These are phyloP conservation scores for Serendipita sp. DNA, from an alignment of 768 basidiomycete species.

Conservation along the genomic window DNA sequence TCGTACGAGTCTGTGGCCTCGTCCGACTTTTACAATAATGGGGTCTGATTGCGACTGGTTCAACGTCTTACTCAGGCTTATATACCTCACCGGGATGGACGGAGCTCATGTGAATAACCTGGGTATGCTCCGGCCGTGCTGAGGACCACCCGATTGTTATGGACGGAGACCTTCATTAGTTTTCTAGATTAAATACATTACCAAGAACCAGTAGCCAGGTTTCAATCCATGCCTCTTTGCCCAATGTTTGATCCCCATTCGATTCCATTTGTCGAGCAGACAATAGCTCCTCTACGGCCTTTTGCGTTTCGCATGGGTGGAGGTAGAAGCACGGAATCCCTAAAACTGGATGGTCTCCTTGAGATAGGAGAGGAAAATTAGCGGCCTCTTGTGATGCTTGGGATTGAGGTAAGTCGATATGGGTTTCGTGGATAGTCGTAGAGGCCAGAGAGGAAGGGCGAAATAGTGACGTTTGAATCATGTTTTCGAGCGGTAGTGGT, in stretches of 20 bases:
- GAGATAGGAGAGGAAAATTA: constrained; percentile 63
- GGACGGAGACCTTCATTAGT: constrained; percentile 8
- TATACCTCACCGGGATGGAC: background rate
- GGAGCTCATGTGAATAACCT: constrained; percentile 6
- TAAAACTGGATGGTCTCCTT: constrained; percentile 72
- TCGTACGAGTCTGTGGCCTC: background rate
- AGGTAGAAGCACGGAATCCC: constrained; percentile 69
- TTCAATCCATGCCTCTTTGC: constrained; percentile 23
- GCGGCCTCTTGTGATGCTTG: constrained; percentile 35
- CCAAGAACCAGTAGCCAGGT: constrained; percentile 67
- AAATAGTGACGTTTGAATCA: constrained; percentile 46
- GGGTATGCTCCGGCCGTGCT: background rate
- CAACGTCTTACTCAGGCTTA: background rate
- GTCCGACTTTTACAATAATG: background rate
- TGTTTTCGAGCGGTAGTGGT: constrained; percentile 38
- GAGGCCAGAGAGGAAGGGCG: constrained; percentile 28
- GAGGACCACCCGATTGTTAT: background rate
- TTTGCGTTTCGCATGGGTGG: constrained; percentile 69
- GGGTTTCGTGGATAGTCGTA: constrained; percentile 6
- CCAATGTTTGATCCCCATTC: background rate
- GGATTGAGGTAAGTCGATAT: constrained; percentile 33
- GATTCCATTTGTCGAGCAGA: constrained; percentile 19
- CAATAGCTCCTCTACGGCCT: constrained; percentile 54
- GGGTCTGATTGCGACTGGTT: background rate
- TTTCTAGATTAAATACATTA: constrained; percentile 40